A percentile compares a stretch with the other conserved stretches of the same genome.
phyloP scores from a whole-genome alignment of 192 early-diverging fungal species.

The Podila minutissima region DNA sequence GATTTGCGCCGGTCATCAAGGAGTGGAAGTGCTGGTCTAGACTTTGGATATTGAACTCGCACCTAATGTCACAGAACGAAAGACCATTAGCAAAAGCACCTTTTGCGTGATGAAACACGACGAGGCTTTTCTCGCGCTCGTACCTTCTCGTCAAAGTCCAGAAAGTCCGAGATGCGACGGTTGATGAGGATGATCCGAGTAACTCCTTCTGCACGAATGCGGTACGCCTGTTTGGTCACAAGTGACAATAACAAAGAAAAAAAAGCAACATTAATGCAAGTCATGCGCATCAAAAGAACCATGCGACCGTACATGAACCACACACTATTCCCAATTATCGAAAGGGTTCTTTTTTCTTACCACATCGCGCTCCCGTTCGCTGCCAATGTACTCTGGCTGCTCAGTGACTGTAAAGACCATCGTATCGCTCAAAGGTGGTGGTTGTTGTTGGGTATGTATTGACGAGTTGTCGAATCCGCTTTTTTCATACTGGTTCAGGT shows the following conservation, averaged over 20 bases:
- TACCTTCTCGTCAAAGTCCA: conserved; percentile 64
- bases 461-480: neutral
- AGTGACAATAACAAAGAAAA: conserved; percentile 1
- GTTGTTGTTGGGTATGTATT: neutral
- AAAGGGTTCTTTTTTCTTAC: conserved; percentile 20
- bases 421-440: neutral
- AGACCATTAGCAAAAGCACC: neutral
- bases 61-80: conserved; percentile 27
- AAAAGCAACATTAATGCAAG: conserved; percentile 16
- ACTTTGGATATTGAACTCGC: conserved; percentile 52
- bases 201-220: conserved; percentile 52
- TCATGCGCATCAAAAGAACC: neutral
- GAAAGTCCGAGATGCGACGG: conserved; percentile 61
- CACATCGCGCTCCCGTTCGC: conserved; percentile 54
- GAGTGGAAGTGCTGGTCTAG: conserved; percentile 41
- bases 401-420: conserved; percentile 37
- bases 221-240: conserved; percentile 42
- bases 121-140: neutral
- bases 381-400: conserved; percentile 40
- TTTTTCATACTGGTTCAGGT: conserved; percentile 31
- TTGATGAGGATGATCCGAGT: conserved; percentile 46
- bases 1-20: conserved; percentile 53
- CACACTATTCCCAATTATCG: neutral
- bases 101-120: neutral
- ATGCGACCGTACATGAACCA: neutral